Evolutionary conservation across 2,329 filamentous ascomycete genomes (phyloP), one percentile per base, ranked within the genome.

Genomic region (Penicillium nordicum): DNA sequence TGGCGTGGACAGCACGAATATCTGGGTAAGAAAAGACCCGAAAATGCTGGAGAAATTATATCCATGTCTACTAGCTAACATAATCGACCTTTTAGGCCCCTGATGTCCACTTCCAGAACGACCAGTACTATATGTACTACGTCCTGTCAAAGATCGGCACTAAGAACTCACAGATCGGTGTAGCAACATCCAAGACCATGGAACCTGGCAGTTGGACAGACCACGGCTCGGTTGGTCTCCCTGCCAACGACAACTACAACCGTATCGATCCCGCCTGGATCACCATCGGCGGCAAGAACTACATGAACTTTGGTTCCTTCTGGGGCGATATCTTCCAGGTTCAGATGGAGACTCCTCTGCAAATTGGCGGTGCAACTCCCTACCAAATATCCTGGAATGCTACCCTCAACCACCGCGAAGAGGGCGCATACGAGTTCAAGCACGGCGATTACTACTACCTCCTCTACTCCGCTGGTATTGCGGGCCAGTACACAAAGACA

Each of bases 221-320:
- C 58, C 70, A 72, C 32, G 73, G 73, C 40, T 57, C 47, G 10
- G 60, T 72, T 23, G 71, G 71, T 5, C 56, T 75, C 44, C 72
- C 40, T 78, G 80, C 45, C 61, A 71, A 29, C 50, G 67, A 5
- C 65, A 48, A 68, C 10, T 86, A 83, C 73, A 86, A 86, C 63
- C 80, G 82, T 50, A 86, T 90, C 64, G 88, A 86, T 65, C 73
- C 78, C 10, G 83, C 82, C 63, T 73, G 85, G 37, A 70, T 84
- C 59, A 65, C 72, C 29, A 76, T 74, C 11, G 73, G 71, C 51
- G 66, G 60, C 40, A 67, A 62, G 10, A 79, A 79, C 61, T 78
- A 79, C 56, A 72, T 86, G 61, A 83, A 79, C 58, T 90, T 88
- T 58, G 88, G 87, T 46, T 87, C 83, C n/a, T 90, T 88, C 79